Conservation (phyloP, 768 basidiomycete genomes). For the Heimioporus sp. region DNA sequence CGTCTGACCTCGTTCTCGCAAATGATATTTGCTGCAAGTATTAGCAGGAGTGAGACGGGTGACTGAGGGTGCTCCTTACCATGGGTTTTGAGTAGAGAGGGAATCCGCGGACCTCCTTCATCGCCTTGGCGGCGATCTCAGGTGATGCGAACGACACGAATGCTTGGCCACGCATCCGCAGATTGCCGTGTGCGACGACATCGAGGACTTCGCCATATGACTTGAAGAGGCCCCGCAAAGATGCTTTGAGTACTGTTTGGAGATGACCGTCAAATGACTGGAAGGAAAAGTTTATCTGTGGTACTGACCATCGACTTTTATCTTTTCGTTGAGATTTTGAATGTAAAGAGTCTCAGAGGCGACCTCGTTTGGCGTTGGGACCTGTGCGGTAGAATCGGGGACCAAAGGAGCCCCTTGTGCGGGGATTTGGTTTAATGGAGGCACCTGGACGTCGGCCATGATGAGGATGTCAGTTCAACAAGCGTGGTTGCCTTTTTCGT, state of each 20-base stretch:
- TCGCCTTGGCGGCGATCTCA: constrained; percentile 82
- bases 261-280: constrained; percentile 6
- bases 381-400: constrained; percentile 12
- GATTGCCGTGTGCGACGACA: constrained; percentile 91
- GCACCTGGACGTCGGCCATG: constrained; percentile 39
- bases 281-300: constrained; percentile 1
- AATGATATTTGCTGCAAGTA: constrained; percentile 88
- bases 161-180: constrained; percentile 98
- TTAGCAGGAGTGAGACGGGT: not conserved
- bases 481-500: constrained; percentile 16
- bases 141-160: constrained; percentile 89
- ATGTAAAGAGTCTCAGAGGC: constrained; percentile 89
- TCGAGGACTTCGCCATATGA: constrained; percentile 91
- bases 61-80: constrained; percentile 46
- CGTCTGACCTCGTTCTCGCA: constrained; percentile 85
- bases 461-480: not conserved
- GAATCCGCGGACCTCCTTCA: constrained; percentile 92
- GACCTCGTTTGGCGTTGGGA: constrained; percentile 39
- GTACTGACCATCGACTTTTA: constrained; percentile 68
- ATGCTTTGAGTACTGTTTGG: constrained; percentile 79
- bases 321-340: constrained; percentile 95
- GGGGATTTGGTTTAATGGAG: constrained; percentile 27
- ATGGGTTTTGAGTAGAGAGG: constrained; percentile 96
- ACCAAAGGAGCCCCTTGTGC: constrained; percentile 22
- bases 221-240: constrained; percentile 86